Base-by-base conservation (phyloP, 2,329 filamentous ascomycete genomes). In the Colletotrichum truncatum region DNA sequence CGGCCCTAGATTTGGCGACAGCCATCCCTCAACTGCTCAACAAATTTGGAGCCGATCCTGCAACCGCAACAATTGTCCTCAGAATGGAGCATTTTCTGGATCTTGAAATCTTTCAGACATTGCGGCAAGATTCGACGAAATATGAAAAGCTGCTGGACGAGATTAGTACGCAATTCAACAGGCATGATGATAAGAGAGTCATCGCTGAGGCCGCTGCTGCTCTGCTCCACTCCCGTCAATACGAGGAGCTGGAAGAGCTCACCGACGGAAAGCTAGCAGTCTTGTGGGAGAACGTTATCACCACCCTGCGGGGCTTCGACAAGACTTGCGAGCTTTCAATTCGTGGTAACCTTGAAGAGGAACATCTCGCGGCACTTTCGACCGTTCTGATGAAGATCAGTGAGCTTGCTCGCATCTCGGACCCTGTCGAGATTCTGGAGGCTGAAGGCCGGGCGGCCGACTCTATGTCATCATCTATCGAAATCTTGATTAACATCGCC, bases 21-120 rank as follows among this genome's bases (percentile, higher is more conserved):
- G 84, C 92, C 12, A 95, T 98, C 57, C 96, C 96, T 1, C 90
- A 89, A 68, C 86, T 99, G 2, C 82, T 99, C 54, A 97, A 91
- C 78, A 98, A 98, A 74, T 99, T 94, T 71, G 95, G 96, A 5
- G 93, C 94, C n/a, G 87, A 92, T 26, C 92, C 96, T 14, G 90
- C 92, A 72, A 94, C 95, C 23, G 94, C 94, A 2, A 92, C 93
- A 9, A 89, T 92, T 23, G 94, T 98, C 46, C 84, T 99, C 23
- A 89, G 93, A 30, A 82, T 99, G 43, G 93, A 97, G 74, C 93
- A 95, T 73, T 88, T 93, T 38, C 88, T 99, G 21, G 93, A 97
- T 70, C 85, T 98, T 1, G 92, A 95, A 39, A 87, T 94, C 21
- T 97, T 98, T 74, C 91, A 94, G 74, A 93, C 97, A 73, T 82